These are phyloP conservation scores for Monosporozyma servazzii DNA, from an alignment of 805 yeast genomes.

Conservation along the genomic window DNA sequence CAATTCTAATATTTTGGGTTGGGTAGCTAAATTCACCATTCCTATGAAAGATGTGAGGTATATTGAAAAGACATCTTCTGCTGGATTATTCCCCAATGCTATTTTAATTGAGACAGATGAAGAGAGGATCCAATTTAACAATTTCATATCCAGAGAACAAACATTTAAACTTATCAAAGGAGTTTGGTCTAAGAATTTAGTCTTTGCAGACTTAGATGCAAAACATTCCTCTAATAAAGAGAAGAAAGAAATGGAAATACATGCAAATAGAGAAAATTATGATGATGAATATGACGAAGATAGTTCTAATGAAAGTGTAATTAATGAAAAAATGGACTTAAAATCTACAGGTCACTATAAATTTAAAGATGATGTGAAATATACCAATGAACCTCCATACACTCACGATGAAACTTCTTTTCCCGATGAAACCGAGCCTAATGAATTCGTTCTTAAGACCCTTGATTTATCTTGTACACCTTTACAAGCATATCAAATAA, in stretches of 20 bases:
- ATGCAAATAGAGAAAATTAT: conserved; percentile 20
- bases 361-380: conserved; percentile 33
- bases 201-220: conserved; percentile 6
- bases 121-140: conserved; percentile 72
- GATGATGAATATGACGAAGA: conserved; percentile 17
- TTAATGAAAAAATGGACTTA: background rate
- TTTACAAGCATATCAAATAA: conserved; percentile 67
- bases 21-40: conserved; percentile 76
- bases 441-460: conserved; percentile 43
- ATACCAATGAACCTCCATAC: conserved; percentile 55
- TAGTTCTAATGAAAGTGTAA: background rate
- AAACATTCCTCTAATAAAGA: conserved; percentile 20
- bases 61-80: conserved; percentile 71
- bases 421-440: conserved; percentile 36
- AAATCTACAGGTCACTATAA: conserved; percentile 8
- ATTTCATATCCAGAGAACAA: conserved; percentile 74
- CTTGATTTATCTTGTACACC: conserved; percentile 39
- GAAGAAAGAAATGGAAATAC: conserved; percentile 8
- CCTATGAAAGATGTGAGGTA: conserved; percentile 57
- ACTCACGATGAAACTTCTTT: conserved; percentile 50
- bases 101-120: conserved; percentile 57
- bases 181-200: conserved; percentile 48
- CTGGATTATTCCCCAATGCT: conserved; percentile 87
- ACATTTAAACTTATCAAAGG: conserved; percentile 62
- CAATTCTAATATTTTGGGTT: conserved; percentile 72